Percentiles rank a stretch among this genome's conserved stretches.
These are phyloP conservation scores for Tricholoma hemisulphureum DNA, from an alignment of 768 basidiomycete species.

Conservation along the genomic window DNA sequence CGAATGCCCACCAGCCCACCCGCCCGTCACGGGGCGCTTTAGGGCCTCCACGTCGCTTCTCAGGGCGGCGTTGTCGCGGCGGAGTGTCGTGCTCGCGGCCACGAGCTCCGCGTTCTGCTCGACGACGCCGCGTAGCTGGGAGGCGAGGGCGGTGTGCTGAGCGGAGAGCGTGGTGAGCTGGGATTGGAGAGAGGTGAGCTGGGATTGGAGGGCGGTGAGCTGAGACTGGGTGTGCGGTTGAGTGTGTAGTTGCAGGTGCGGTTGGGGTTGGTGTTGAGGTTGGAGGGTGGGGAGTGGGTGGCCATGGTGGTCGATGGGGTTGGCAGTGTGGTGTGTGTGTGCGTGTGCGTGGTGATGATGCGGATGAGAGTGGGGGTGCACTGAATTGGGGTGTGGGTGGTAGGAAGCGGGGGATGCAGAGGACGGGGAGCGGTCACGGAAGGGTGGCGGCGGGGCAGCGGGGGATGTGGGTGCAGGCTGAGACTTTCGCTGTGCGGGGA, in stretches of 20 bases:
- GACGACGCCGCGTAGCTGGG: not conserved
- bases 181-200: slow-evolving; percentile 29
- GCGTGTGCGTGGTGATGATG: slow-evolving; percentile 9
- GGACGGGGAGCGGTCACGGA: slow-evolving; percentile 5
- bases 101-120: slow-evolving; percentile 6
- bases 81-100: too few species aligned
- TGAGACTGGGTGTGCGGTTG: slow-evolving; percentile 22
- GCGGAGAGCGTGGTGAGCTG: slow-evolving; percentile 16
- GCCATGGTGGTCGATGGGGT: too few species aligned
- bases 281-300: slow-evolving; percentile 9
- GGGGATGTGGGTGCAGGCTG: slow-evolving; percentile 28
- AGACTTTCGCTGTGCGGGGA: slow-evolving; percentile 52
- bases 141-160: not conserved
- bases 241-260: slow-evolving; percentile 11
- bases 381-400: slow-evolving; percentile 24
- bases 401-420: slow-evolving; percentile 23
- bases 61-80: too few species aligned
- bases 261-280: not conserved
- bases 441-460: slow-evolving; percentile 11
- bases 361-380: slow-evolving; percentile 21
- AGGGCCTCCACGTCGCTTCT: too few species aligned
- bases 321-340: slow-evolving; percentile 23
- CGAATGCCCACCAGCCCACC: too few species aligned
- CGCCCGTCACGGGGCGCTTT: too few species aligned
- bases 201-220: slow-evolving; percentile 24